Evolutionary conservation across 2,329 filamentous ascomycete species (phyloP), one percentile per base, ranked within the genome.

Genomic region (Verticillium zaregamsianum): DNA sequence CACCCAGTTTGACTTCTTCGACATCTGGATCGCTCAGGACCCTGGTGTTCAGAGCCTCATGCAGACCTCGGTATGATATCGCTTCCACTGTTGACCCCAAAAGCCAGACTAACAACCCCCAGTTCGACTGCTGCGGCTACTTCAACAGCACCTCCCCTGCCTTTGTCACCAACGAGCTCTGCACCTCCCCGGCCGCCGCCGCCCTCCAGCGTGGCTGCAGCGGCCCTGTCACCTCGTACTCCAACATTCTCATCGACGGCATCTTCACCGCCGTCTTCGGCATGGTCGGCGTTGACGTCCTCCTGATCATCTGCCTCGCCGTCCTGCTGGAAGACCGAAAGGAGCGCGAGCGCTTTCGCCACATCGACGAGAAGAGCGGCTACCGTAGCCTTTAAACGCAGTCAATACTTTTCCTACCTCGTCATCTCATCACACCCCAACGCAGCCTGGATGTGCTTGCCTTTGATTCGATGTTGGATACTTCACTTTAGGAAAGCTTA

Each of bases 91-190:
- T n/a, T 54, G 6, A 49, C 45, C 17, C 3, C 49, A 57, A 67
- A 59, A 66, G 59, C 64, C 67, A 62, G 69, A 67, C 65, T 68
- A 35, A 67, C 68, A n/a, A 17, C 55, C 12, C 52, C 14, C 70
- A 92, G 87, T 93, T 94, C 73, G 73, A 86, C 68, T 95, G 91
- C 84, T 95, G 91, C 69, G 91, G 91, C 64, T 95, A 91, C 77
- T 77, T 85, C 68, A 92, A 93, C 77, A 86, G 83, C 73, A 89
- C 87, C 5, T 82, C 85, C 14, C 89, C 90, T 12, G 86, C 88
- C 59, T 94, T 93, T 72, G 80, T 92, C 65, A 86, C 84, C 61
- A 88, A 93, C 68, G 66, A 74, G 6, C 85, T 82, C 2, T 95
- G 91, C 73, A 82, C 86, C 11, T 91, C 87, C 70, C 85, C 89